phyloP scores from a whole-genome alignment of 805 yeast genomes.

The Candida golubevii region DNA sequence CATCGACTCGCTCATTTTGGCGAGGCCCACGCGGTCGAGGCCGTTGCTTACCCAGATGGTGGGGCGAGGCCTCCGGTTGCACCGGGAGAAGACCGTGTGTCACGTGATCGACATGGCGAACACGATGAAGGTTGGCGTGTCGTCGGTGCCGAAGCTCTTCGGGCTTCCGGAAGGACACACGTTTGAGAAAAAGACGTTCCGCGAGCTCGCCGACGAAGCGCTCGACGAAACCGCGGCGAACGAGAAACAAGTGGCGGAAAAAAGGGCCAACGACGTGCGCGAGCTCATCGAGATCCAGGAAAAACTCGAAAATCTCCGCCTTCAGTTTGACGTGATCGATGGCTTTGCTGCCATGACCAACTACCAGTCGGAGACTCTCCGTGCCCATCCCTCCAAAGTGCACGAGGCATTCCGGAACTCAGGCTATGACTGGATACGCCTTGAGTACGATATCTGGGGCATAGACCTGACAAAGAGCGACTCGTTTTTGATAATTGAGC shows the following conservation, averaged over 20 bases:
- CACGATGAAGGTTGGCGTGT: slow-evolving; percentile 48
- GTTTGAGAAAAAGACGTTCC: slow-evolving; percentile 15
- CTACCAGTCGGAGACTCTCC: slow-evolving; percentile 1
- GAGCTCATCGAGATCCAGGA: slow-evolving; percentile 8
- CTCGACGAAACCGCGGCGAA: background rate
- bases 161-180: slow-evolving; percentile 28
- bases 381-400: slow-evolving; percentile 10
- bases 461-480: slow-evolving; percentile 4
- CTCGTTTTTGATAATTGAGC: slow-evolving; percentile 9
- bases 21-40: slow-evolving; percentile 76
- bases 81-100: slow-evolving; percentile 59
- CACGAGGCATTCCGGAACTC: slow-evolving; percentile 14
- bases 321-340: slow-evolving; percentile 36
- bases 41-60: slow-evolving; percentile 79
- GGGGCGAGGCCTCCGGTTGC: slow-evolving; percentile 78
- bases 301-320: slow-evolving; percentile 14
- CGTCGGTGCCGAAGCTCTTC: slow-evolving; percentile 51
- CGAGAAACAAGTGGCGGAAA: slow-evolving; percentile 1
- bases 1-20: slow-evolving; percentile 73
- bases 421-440: slow-evolving; percentile 24
- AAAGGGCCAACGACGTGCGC: slow-evolving; percentile 8
- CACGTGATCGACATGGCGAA: slow-evolving; percentile 78
- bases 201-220: slow-evolving; percentile 10
- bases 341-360: slow-evolving; percentile 26
- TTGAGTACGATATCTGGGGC: slow-evolving; percentile 35